A percentile compares a stretch with the other conserved stretches of the same genome.
Evolutionary conservation across 75 land plant genomes (phyloP).

Genomic region (Cunninghamia lanceolata): DNA sequence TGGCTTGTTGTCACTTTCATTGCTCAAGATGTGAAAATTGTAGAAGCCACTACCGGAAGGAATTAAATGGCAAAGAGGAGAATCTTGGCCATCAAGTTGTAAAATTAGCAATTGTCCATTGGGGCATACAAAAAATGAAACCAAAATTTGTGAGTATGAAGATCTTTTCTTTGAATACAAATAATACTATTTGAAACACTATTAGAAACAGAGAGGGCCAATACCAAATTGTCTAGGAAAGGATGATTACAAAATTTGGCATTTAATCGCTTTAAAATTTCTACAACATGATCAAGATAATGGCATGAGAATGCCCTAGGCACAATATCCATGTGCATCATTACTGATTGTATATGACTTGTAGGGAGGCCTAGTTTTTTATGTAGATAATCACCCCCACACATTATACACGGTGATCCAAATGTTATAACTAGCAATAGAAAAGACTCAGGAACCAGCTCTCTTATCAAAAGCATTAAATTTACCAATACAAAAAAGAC

Average conservation of each 20-base stretch:
- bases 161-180: neutral
- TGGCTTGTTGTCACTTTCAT: constrained; percentile 8
- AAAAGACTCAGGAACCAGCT: constrained; percentile 50
- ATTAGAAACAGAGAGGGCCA: neutral
- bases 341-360: too few relatives aligned
- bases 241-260: constrained; percentile 76
- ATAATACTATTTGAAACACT: neutral
- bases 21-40: constrained; percentile 27
- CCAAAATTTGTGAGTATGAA: neutral
- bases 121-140: constrained; percentile 62
- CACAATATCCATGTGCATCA: too few relatives aligned
- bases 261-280: constrained; percentile 77
- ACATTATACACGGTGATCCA: too few relatives aligned
- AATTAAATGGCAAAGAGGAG: constrained; percentile 79
- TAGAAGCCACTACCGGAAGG: constrained; percentile 84
- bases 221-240: constrained; percentile 73
- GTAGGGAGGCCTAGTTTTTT: too few relatives aligned
- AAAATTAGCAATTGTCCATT: constrained; percentile 81
- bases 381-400: too few relatives aligned
- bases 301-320: too few relatives aligned
- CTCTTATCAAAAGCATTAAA: constrained; percentile 76
- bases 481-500: constrained; percentile 66
- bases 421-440: constrained; percentile 87
- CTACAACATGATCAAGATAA: constrained; percentile 78
- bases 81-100: constrained; percentile 74